A percentile compares a stretch with the other conserved stretches of the same genome.
These are phyloP conservation scores for Thielaviopsis euricoi DNA, from an alignment of 2,329 filamentous ascomycete species.

Conservation along the genomic window DNA sequence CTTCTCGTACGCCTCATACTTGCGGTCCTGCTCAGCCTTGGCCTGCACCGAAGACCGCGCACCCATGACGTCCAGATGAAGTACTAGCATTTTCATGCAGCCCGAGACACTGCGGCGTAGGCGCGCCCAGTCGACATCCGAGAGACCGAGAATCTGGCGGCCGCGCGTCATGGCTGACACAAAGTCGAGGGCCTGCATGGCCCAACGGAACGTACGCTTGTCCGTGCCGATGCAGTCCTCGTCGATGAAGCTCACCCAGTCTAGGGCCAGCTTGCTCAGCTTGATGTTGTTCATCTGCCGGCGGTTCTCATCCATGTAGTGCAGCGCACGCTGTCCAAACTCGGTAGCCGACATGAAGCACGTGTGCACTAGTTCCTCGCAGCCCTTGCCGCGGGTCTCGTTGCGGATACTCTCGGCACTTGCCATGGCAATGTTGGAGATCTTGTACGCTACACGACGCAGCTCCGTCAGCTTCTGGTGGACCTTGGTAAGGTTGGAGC, in stretches of 20 bases:
- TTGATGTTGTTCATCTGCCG: slow-evolving; percentile 96
- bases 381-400: slow-evolving; percentile 70
- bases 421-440: slow-evolving; percentile 97
- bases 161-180: slow-evolving; percentile 95
- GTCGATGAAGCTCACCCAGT: slow-evolving; percentile 97
- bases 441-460: slow-evolving; percentile 85
- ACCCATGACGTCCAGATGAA: slow-evolving; percentile 98
- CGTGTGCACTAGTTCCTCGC: slow-evolving; percentile 90
- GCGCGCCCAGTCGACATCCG: slow-evolving; percentile 70
- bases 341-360: slow-evolving; percentile 99
- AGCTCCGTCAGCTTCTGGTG: slow-evolving; percentile 85
- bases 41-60: slow-evolving; percentile 85
- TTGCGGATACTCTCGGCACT: slow-evolving; percentile 84
- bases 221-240: slow-evolving; percentile 92
- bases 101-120: slow-evolving; percentile 81
- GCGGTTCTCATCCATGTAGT: slow-evolving; percentile 90
- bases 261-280: slow-evolving; percentile 77
- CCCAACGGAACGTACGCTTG: slow-evolving; percentile 93
- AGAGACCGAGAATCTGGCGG: slow-evolving; percentile 79
- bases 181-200: slow-evolving; percentile 86
- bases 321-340: slow-evolving; percentile 84
- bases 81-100: slow-evolving; percentile 94
- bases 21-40: slow-evolving; percentile 75
- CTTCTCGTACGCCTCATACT: slow-evolving; percentile 58
- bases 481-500: slow-evolving; percentile 85